Evolutionary conservation across 169 alveolate genomes (phyloP).

Genomic region (Plasmodium gallinaceum): DNA sequence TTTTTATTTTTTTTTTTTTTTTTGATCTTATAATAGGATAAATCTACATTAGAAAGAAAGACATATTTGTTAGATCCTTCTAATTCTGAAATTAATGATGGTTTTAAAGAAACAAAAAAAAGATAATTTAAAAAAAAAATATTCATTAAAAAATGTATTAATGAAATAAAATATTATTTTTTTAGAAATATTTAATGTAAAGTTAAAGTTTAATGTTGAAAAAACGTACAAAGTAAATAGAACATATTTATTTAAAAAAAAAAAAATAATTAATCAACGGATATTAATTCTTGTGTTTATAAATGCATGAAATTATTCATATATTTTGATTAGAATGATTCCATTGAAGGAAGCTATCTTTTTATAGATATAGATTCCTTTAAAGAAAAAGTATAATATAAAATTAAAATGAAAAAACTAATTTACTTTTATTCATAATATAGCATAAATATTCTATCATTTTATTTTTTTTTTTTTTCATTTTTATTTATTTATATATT

Average conservation of each 20-base stretch:
- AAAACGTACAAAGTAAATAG: constrained; percentile 39
- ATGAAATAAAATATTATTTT: not conserved
- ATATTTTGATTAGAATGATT: constrained; percentile 25
- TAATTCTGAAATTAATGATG: constrained; percentile 49
- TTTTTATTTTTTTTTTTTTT: too few species aligned
- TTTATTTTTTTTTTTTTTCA: not conserved
- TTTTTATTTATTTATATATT: not conserved
- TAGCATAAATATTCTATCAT: not conserved
- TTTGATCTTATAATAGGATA: constrained; percentile 27
- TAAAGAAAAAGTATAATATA: constrained; percentile 28
- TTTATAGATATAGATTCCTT: constrained; percentile 54
- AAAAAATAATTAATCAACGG: not conserved
- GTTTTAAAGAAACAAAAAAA: constrained; percentile 17
- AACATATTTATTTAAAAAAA: too few species aligned
- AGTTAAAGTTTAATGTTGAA: constrained; percentile 30
- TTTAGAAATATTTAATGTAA: constrained; percentile 55
- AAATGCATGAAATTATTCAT: not conserved
- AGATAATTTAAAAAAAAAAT: not conserved
- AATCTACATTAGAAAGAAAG: constrained; percentile 49
- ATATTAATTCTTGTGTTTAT: not conserved
- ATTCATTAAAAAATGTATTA: not conserved
- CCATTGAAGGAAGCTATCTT: constrained; percentile 55
- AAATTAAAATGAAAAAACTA: constrained; percentile 3
- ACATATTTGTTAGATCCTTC: constrained; percentile 50
- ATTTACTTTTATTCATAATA: not conserved